Evolutionary conservation across 148 eudicot species (phyloP), one percentile per base, ranked within the genome.

Genomic region (Rhododendron molle): DNA sequence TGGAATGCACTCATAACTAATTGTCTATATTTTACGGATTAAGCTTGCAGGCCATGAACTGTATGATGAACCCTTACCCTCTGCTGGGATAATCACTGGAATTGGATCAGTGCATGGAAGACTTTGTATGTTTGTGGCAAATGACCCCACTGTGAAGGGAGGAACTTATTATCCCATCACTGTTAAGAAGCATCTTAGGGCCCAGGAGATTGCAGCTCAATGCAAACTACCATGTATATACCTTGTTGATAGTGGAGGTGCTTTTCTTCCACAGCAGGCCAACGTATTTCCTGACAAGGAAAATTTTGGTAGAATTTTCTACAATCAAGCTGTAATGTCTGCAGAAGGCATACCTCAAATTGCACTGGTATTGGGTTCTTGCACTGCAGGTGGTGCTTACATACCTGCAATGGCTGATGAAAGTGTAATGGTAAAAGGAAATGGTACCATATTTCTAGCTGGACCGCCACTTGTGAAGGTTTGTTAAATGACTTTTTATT

Each of bases 401-500:
- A 97, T 97, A 86, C 99, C 99, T 86, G 99, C 99, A 67, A 95
- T 97, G 98, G 99, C 99, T 78, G 99, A 97, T 91, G 98, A 97
- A 89, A 97, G 98, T 91, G 98, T 97, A 73, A 97, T 97, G 99
- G 99, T 97, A 65, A 97, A 95, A 92, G 98, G 98, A 91, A 97
- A 97, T 87, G 99, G 98, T 78, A 97, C 96, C n/a, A 95, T 97
- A 76, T 97, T 97, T 89, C 96, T 97, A 38, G 99, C 98, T 84
- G 98, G 99, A 74, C 99, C 99, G 85, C 99, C 99, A 34, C 98
- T 97, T 52, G 99, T 97, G 86, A 97, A 97, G 99, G 99, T 97
- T 87, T 88, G 93, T 88, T 82, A 21, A 72, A 60, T 71, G 43
- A 32, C 34, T 16, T 84, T 80, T 62, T 84, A 7, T 60, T 87